Evolutionary conservation across 306 rosid species (phyloP).

Genomic region (Lathyrus tuberosus): DNA sequence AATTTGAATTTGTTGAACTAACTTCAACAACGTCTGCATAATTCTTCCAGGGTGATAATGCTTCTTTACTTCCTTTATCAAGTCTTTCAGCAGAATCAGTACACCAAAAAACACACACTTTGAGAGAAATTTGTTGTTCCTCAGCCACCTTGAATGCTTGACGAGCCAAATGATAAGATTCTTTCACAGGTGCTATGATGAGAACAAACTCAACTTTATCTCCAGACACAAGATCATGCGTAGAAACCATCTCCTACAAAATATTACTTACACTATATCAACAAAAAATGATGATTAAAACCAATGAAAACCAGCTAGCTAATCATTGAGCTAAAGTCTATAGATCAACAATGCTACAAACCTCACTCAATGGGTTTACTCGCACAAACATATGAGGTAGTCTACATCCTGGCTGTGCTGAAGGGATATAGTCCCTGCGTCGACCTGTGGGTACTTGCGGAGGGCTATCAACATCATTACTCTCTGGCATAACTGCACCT

Average conservation of each 20-base stretch:
- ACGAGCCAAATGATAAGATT: slow-evolving; percentile 65
- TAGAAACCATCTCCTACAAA: slow-evolving; percentile 62
- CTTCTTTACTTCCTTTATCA: slow-evolving; percentile 51
- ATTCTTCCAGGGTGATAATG: slow-evolving; percentile 65
- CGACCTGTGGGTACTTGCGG: slow-evolving; percentile 67
- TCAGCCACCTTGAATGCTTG: slow-evolving; percentile 67
- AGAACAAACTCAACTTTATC: slow-evolving; percentile 75
- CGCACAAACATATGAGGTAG: slow-evolving; percentile 86
- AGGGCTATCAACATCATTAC: slow-evolving; percentile 39
- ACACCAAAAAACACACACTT: slow-evolving; percentile 76
- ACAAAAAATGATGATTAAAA: slow-evolving; percentile 27
- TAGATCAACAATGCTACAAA: slow-evolving; percentile 38
- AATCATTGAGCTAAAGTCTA: slow-evolving; percentile 1
- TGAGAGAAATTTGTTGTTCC: slow-evolving; percentile 55
- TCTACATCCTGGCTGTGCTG: slow-evolving; percentile 81
- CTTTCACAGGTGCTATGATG: slow-evolving; percentile 63
- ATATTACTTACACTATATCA: slow-evolving; percentile 2
- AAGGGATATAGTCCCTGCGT: slow-evolving; percentile 80
- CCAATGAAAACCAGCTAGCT: slow-evolving; percentile 21
- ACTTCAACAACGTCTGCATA: slow-evolving; percentile 63
- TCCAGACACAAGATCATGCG: slow-evolving; percentile 72
- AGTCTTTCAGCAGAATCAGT: slow-evolving; percentile 40
- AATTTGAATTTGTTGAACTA: slow-evolving; percentile 46
- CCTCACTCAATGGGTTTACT: slow-evolving; percentile 57
- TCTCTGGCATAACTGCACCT: slow-evolving; percentile 74